Conservation (phyloP, 2,329 filamentous ascomycete genomes). For the Alternaria sp. region DNA sequence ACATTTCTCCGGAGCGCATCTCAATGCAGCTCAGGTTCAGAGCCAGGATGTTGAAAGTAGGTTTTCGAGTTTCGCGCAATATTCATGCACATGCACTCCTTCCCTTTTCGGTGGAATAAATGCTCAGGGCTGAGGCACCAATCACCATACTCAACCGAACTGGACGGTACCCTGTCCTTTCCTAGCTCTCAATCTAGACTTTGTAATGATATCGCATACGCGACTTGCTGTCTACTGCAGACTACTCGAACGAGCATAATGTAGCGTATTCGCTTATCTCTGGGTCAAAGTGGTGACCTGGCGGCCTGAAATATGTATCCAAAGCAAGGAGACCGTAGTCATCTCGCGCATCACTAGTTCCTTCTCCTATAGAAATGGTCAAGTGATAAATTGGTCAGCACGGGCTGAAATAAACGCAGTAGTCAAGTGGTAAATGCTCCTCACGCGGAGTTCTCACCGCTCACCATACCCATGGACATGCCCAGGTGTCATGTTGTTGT, state of each 20-base stretch:
- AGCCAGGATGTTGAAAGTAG: neutral
- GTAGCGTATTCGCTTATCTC: neutral
- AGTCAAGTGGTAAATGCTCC: neutral
- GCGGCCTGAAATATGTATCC: neutral
- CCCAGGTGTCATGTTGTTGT: neutral
- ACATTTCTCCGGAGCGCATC: neutral
- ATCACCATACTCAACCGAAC: too few species aligned
- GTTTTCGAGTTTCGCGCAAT: neutral
- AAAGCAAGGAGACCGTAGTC: neutral
- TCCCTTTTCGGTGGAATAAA: neutral
- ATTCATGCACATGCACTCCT: neutral
- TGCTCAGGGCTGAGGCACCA: neutral
- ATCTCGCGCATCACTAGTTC: neutral
- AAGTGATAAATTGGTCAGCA: neutral
- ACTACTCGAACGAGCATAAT: neutral
- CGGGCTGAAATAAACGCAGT: neutral
- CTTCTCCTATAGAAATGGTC: neutral
- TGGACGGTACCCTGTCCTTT: neutral
- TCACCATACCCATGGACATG: neutral
- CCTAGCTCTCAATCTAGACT: neutral
- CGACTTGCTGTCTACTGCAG: neutral
- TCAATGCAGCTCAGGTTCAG: neutral
- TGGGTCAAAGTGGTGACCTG: neutral
- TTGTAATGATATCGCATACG: neutral
- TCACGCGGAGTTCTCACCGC: neutral